Evolutionary conservation across 2,329 filamentous ascomycete genomes (phyloP).

Genomic region (Stenocarpella maydis): DNA sequence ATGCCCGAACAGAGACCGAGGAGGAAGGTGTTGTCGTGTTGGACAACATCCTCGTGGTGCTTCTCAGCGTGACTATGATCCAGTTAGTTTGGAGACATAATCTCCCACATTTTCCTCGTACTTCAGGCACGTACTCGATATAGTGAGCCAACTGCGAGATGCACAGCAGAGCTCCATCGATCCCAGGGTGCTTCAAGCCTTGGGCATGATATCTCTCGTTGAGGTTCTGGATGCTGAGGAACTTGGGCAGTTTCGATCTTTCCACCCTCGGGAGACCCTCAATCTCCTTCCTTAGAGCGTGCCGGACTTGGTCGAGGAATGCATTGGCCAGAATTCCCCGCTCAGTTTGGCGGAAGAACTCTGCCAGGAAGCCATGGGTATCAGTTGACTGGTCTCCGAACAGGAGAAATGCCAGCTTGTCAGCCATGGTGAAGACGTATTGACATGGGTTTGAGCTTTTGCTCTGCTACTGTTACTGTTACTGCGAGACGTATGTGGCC

Average conservation of each 20-base stretch:
- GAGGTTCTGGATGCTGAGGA: constrained; percentile 69
- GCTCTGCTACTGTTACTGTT: constrained; percentile 22
- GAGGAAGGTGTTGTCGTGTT: constrained; percentile 60
- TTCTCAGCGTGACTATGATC: constrained; percentile 56
- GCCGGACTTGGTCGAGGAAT: constrained; percentile 66
- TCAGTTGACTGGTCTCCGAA: constrained; percentile 78
- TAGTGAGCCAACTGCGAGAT: constrained; percentile 73
- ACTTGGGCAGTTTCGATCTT: constrained; percentile 66
- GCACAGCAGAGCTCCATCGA: constrained; percentile 72
- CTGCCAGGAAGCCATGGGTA: constrained; percentile 69
- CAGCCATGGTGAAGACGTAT: constrained; percentile 50
- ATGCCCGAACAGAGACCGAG: constrained; percentile 75
- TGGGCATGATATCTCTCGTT: constrained; percentile 70
- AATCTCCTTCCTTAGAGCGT: constrained; percentile 67
- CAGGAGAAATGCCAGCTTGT: constrained; percentile 64
- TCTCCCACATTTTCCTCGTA: background rate
- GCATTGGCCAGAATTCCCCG: constrained; percentile 63
- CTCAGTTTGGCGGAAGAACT: constrained; percentile 56
- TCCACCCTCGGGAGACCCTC: constrained; percentile 64
- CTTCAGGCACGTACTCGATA: constrained; percentile 63
- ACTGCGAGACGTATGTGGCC: background rate
- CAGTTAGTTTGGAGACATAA: constrained; percentile 5
- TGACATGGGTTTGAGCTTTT: constrained; percentile 37
- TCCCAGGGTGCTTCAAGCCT: constrained; percentile 63
- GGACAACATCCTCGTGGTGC: constrained; percentile 62